Conservation (phyloP, 2,329 filamentous ascomycete genomes). For the Dactylonectria estremocensis region DNA sequence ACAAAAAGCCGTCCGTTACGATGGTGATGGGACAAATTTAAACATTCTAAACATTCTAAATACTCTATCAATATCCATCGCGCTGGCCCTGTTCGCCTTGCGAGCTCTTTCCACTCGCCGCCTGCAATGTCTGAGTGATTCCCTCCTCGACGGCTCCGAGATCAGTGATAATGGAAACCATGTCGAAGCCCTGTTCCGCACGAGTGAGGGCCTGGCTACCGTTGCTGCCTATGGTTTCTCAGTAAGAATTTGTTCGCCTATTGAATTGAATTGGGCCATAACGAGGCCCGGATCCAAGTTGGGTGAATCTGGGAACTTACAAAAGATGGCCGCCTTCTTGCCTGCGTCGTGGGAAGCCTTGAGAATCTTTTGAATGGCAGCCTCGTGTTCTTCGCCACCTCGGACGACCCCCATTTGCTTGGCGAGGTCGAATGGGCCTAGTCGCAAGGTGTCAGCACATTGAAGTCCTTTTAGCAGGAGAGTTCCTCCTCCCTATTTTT, state of each 20-base stretch:
- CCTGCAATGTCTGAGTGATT: constrained; percentile 4
- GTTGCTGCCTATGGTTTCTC: constrained; percentile 6
- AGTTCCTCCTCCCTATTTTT: too few species aligned
- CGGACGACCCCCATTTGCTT: constrained; percentile 26
- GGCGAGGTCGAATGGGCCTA: constrained; percentile 29
- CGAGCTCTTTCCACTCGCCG: constrained; percentile 8
- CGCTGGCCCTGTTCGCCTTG: constrained; percentile 4
- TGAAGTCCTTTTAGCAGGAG: too few species aligned
- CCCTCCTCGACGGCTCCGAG: constrained; percentile 5
- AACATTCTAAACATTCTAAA: background rate
- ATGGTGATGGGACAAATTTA: too few species aligned
- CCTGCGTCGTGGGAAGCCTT: constrained; percentile 20
- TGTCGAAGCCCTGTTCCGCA: constrained; percentile 25
- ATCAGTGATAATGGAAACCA: constrained; percentile 27
- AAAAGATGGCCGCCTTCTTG: constrained; percentile 30
- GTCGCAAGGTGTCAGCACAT: background rate
- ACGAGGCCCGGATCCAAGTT: background rate
- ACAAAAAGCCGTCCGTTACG: too few species aligned
- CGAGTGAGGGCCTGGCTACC: constrained; percentile 17
- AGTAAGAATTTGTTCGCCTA: background rate
- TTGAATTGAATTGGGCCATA: background rate
- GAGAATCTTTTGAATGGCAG: constrained; percentile 24
- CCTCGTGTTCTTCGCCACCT: constrained; percentile 26
- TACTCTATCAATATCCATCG: constrained; percentile 15
- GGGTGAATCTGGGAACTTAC: constrained; percentile 1